phyloP scores from a whole-genome alignment of 2,329 filamentous ascomycete species.

The Cercospora berteroae region DNA sequence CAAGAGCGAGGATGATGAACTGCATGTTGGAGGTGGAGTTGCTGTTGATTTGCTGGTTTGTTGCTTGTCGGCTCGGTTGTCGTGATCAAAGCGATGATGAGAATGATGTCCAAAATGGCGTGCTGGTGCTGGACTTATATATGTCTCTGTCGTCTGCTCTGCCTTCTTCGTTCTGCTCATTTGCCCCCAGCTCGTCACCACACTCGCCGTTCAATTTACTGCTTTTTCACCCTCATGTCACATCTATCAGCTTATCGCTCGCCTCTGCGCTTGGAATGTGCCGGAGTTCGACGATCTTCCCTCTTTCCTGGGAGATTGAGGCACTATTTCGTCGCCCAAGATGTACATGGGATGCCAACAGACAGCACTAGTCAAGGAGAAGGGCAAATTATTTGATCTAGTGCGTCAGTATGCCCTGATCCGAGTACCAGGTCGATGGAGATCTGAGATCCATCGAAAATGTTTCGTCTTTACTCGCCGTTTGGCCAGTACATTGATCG shows the following conservation, averaged over 20 bases:
- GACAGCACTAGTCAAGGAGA: neutral
- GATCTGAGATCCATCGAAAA: neutral
- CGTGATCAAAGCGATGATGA: neutral
- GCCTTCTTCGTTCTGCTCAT: neutral
- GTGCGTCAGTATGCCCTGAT: neutral
- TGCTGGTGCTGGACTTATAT: neutral
- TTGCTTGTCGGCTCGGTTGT: neutral
- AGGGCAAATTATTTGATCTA: neutral
- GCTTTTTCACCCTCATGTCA: neutral
- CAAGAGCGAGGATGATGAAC: neutral
- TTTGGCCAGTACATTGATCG: neutral
- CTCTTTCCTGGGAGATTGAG: neutral
- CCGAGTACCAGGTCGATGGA: neutral
- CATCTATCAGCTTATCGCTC: neutral
- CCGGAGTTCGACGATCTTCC: neutral
- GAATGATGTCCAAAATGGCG: neutral
- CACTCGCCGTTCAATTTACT: neutral
- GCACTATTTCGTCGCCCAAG: neutral
- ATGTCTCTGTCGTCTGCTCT: neutral
- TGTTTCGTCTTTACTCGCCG: neutral
- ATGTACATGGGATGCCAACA: neutral
- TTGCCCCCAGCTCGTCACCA: neutral
- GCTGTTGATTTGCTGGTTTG: neutral
- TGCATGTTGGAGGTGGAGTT: neutral
- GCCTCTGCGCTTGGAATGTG: neutral